These are phyloP conservation scores for Eimeria acervulina DNA, from an alignment of 169 alveolate species.

Conservation along the genomic window DNA sequence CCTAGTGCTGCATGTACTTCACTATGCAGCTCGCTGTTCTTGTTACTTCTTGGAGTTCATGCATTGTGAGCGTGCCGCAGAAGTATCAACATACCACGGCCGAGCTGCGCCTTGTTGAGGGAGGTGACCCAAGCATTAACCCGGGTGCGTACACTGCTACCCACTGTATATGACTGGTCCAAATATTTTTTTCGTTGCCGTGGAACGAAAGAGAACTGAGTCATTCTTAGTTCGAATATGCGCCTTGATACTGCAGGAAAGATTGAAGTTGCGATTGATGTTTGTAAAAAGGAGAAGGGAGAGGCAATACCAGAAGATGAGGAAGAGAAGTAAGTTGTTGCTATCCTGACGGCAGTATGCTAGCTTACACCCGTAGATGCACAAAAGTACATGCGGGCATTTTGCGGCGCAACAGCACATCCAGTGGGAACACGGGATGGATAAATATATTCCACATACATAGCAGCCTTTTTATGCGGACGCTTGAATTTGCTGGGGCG, in stretches of 20 bases:
- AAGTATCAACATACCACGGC: slow-evolving; percentile 57
- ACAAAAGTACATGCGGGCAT: neutral
- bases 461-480: neutral
- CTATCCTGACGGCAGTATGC: neutral
- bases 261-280: slow-evolving; percentile 61
- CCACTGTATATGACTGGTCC: neutral
- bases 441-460: too few species aligned
- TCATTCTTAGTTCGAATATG: neutral
- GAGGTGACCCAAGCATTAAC: slow-evolving; percentile 58
- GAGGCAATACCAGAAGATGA: slow-evolving; percentile 45
- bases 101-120: slow-evolving; percentile 67
- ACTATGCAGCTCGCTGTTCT: too few species aligned
- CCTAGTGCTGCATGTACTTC: neutral
- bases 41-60: neutral
- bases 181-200: neutral
- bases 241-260: slow-evolving; percentile 1
- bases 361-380: neutral
- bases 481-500: neutral
- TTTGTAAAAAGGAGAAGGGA: slow-evolving; percentile 55
- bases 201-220: neutral
- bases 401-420: neutral
- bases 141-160: slow-evolving; percentile 38
- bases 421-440: neutral
- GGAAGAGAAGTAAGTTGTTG: slow-evolving; percentile 42
- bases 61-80: neutral